Percentiles rank a stretch among this genome's conserved stretches.
Conservation (phyloP, 2,329 filamentous ascomycete genomes). For the Epichloe elymi region DNA sequence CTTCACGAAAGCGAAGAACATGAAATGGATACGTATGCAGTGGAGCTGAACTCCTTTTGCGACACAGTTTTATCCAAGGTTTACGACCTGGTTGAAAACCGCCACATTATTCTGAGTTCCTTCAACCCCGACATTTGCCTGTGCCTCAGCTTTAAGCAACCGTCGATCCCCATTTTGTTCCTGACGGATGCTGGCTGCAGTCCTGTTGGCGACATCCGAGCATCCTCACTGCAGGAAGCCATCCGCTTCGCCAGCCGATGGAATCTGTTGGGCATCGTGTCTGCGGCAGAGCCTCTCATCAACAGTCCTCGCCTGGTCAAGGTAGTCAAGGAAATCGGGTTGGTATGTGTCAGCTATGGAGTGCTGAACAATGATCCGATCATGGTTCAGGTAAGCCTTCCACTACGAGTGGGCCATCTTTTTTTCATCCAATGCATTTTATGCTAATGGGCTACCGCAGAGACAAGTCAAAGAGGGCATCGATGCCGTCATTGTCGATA, state of each 20-base stretch:
- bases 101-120: slow-evolving; percentile 94
- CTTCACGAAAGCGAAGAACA: slow-evolving; percentile 88
- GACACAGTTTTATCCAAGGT: slow-evolving; percentile 85
- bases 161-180: slow-evolving; percentile 90
- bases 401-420: neutral
- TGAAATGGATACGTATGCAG: slow-evolving; percentile 91
- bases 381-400: slow-evolving; percentile 58
- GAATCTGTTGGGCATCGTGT: slow-evolving; percentile 88
- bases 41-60: slow-evolving; percentile 87
- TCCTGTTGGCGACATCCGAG: slow-evolving; percentile 75
- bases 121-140: slow-evolving; percentile 98
- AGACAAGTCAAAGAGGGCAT: slow-evolving; percentile 90
- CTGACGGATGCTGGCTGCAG: slow-evolving; percentile 77
- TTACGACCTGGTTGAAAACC: slow-evolving; percentile 66
- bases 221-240: slow-evolving; percentile 85
- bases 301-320: slow-evolving; percentile 78
- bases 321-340: slow-evolving; percentile 84
- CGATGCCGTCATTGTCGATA: slow-evolving; percentile 95
- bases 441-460: slow-evolving; percentile 27
- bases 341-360: slow-evolving; percentile 96
- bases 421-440: neutral
- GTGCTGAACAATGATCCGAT: slow-evolving; percentile 73
- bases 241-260: slow-evolving; percentile 88
- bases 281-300: slow-evolving; percentile 76
- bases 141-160: slow-evolving; percentile 90